Conservation (phyloP, 2,329 filamentous ascomycete genomes). For the Blastomyces parvus region DNA sequence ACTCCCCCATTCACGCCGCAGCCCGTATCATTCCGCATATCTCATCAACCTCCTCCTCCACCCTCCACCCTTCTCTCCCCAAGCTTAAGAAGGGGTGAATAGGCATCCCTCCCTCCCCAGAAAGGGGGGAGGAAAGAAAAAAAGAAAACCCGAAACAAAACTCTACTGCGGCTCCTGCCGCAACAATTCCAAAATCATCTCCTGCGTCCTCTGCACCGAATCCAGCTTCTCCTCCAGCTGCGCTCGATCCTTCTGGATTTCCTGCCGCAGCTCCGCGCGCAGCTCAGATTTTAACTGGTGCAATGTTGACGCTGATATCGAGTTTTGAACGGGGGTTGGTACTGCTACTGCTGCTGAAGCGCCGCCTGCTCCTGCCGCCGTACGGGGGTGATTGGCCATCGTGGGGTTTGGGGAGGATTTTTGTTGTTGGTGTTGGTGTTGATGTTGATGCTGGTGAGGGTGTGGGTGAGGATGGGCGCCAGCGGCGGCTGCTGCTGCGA, state of each 20-base stretch:
- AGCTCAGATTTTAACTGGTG: constrained; percentile 29
- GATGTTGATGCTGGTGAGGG: background rate
- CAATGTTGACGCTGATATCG: constrained; percentile 10
- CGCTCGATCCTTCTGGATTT: constrained; percentile 27
- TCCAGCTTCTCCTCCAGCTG: constrained; percentile 30
- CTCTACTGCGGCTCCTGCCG: constrained; percentile 24
- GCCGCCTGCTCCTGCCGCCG: background rate
- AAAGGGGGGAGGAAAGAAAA: background rate
- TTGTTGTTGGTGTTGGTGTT: constrained; percentile 1
- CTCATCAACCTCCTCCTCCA: too few species aligned
- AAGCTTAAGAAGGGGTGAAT: too few species aligned
- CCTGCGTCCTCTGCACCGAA: constrained; percentile 31
- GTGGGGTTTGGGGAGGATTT: background rate
- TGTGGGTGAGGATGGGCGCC: constrained; percentile 7
- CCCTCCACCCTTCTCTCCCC: too few species aligned
- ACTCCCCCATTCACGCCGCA: background rate
- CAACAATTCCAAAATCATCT: constrained; percentile 35
- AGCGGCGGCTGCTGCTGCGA: constrained; percentile 13
- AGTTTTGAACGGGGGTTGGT: background rate
- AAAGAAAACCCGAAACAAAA: background rate
- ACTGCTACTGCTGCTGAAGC: background rate
- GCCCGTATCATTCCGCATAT: too few species aligned
- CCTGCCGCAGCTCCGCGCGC: constrained; percentile 24
- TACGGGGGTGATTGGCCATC: constrained; percentile 1
- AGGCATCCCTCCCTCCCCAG: too few species aligned